Conservation (phyloP, 2,329 filamentous ascomycete genomes). For the Alternaria burnsii region DNA sequence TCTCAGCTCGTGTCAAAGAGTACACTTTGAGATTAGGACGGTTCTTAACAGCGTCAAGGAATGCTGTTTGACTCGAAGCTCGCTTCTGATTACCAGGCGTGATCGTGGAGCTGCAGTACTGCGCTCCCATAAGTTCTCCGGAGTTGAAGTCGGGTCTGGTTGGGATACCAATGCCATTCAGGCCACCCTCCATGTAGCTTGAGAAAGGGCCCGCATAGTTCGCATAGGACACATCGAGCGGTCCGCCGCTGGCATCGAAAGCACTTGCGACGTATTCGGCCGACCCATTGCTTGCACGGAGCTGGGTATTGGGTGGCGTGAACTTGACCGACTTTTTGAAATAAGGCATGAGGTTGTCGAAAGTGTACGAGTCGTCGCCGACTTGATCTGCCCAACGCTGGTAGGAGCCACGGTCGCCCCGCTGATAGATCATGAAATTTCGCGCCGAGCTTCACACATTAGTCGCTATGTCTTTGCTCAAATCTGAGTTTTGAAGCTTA, state of each 20-base stretch:
- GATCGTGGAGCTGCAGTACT: slow-evolving; percentile 39
- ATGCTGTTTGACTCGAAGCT: slow-evolving; percentile 16
- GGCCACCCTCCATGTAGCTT: slow-evolving; percentile 23
- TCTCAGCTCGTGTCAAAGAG: slow-evolving; percentile 42
- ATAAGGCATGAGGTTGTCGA: slow-evolving; percentile 36
- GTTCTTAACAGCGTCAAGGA: slow-evolving; percentile 9
- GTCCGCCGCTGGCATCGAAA: slow-evolving; percentile 19
- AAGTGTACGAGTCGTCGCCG: slow-evolving; percentile 42
- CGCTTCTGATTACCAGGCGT: slow-evolving; percentile 22
- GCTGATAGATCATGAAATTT: slow-evolving; percentile 38
- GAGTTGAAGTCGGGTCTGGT: slow-evolving; percentile 26
- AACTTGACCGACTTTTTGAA: slow-evolving; percentile 44
- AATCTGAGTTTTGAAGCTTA: background rate
- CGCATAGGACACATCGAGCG: slow-evolving; percentile 29
- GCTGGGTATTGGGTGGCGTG: slow-evolving; percentile 31
- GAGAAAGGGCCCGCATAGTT: slow-evolving; percentile 29
- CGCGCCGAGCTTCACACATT: slow-evolving; percentile 21
- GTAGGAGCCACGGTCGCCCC: slow-evolving; percentile 23
- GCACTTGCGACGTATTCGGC: slow-evolving; percentile 19
- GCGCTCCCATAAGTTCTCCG: slow-evolving; percentile 24
- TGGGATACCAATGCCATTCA: slow-evolving; percentile 26
- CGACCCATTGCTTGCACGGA: slow-evolving; percentile 22
- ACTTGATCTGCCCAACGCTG: slow-evolving; percentile 42
- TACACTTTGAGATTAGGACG: slow-evolving; percentile 36
- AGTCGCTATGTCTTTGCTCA: background rate